Base-by-base conservation (phyloP, 495 filamentous ascomycete species). In the Penicillium diatomitis region DNA sequence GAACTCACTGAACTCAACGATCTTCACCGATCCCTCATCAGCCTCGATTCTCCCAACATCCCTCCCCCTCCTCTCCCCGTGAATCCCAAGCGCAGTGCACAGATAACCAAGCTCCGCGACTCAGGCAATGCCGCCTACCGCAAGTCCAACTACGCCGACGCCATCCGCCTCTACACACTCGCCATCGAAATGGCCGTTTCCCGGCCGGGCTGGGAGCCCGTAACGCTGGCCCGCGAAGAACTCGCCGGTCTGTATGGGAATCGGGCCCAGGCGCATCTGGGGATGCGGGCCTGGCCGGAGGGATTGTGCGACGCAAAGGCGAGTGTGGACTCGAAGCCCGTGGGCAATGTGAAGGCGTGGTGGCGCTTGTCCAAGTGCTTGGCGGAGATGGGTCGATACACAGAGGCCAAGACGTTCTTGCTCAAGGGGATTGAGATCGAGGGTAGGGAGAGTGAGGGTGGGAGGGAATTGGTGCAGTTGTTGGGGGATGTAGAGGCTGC, bases 331-430 rank as follows among this genome's bases (percentile, higher is more conserved):
- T 79, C 85, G 48, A 96, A 94, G 80, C 73, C 80, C 46, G 72
- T 78, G 38, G 88, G 83, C 31, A 96, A 98, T 68, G 82, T 86
- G 5, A 97, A 96, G 82, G 90, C 84, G 3, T 96, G 90, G 86
- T 96, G 87, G 83, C 70, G 91, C 41, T 71, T 86, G 52, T 90
- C 84, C 6, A 82, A 79, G 71, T 90, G 84, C 66, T 70, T 96
- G 62, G 65, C 82, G 45, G 92, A 98, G 82, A 97, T 96, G 92
- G 84, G 85, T 6, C 66, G 90, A 62, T 71, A 85, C 64, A 81
- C 85, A 51, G 92, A 98, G 78, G 88, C 88, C 5, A 74, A 71
- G 64, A 77, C 77, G 45, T 89, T 87, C 74, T 72, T 95, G 37
- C 71, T 69, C 38, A 72, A 77, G 60, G 89, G 79, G 8, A 58